Base-by-base conservation (phyloP, 352 stramenopile genomes). In the Phytophthora citricola region DNA sequence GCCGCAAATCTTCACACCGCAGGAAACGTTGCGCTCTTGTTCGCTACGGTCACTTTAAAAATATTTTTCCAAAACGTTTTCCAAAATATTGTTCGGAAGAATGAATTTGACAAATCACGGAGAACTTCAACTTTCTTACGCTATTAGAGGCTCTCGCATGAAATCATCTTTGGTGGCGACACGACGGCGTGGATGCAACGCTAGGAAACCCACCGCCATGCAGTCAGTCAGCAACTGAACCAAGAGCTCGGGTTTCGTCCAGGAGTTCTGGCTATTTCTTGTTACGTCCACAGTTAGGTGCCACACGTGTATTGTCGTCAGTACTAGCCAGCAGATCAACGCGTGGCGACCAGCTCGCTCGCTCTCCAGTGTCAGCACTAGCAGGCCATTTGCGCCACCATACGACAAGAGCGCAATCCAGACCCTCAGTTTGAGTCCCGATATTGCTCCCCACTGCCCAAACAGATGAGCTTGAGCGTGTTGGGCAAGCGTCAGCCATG, bases 11-110 rank as follows among this genome's bases (percentile, higher is more conserved):
- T 22, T 48, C 11, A 15, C 26, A 52, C 58, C 47, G 58, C 17
- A 50, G 7, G 48, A 38, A 66, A 53, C 48, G 58, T 60, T 66
- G 48, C 58, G 20, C 39, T 27, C 58, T 29, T 58, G 38, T 66
- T 60, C 34, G 22, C 32, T 14, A 39, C 32, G 9, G 32, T 26
- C 24, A 20, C 17, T 20, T 20, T 20, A 20, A 20, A 20, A 20
- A 20, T 20, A 20, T 20, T 20, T 20, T 20, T 20, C 17, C 17
- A 20, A 20, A 20, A 20, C 17, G 24, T 26, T 26, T 20, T 26
- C 1, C 24, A 26, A 26, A 26, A 26, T 26, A 26, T 26, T 26
- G 24, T 4, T 26, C 4, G 24, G 24, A 26, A 26, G 24, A 26
- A 26, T 26, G 24, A 26, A 26, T 26, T 26, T 26, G 24, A 26